Conservation (phyloP, 2,329 filamentous ascomycete species). For the Fusarium virguliforme region DNA sequence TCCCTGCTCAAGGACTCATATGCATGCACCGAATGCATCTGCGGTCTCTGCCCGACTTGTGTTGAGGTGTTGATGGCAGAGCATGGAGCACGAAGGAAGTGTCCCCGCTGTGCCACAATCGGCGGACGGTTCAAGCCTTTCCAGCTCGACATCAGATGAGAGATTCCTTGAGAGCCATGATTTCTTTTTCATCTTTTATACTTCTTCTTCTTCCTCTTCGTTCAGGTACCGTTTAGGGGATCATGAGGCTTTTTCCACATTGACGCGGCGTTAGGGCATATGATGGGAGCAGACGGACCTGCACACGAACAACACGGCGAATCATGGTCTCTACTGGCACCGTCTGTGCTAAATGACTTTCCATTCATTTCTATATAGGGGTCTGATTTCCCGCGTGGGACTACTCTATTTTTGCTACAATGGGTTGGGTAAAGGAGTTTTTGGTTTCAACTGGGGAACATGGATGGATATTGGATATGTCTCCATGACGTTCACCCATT, state of each 20-base stretch:
- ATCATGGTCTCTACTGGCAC: constrained; percentile 33
- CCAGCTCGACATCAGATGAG: constrained; percentile 84
- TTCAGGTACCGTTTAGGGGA: constrained; percentile 26
- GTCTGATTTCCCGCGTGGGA: constrained; percentile 32
- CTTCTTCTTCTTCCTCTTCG: neutral
- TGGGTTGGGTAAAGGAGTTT: constrained; percentile 49
- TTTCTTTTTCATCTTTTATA: constrained; percentile 25
- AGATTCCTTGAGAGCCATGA: constrained; percentile 34
- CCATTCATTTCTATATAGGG: constrained; percentile 41
- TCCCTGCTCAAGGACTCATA: constrained; percentile 87
- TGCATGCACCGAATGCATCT: constrained; percentile 96
- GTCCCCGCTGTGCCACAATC: constrained; percentile 84
- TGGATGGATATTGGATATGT: constrained; percentile 26
- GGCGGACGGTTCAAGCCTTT: constrained; percentile 88
- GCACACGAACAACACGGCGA: constrained; percentile 44
- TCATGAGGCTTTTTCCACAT: constrained; percentile 43
- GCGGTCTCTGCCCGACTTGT: constrained; percentile 90
- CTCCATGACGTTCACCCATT: constrained; percentile 10
- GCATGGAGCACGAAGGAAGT: constrained; percentile 82
- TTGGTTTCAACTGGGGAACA: constrained; percentile 28
- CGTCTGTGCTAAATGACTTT: constrained; percentile 34
- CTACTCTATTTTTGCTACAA: constrained; percentile 39
- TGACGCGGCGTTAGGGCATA: constrained; percentile 50
- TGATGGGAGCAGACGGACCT: constrained; percentile 46
- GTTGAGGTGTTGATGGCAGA: constrained; percentile 85